phyloP scores from a whole-genome alignment of 768 basidiomycete genomes.

The Rhodotorula toruloides region DNA sequence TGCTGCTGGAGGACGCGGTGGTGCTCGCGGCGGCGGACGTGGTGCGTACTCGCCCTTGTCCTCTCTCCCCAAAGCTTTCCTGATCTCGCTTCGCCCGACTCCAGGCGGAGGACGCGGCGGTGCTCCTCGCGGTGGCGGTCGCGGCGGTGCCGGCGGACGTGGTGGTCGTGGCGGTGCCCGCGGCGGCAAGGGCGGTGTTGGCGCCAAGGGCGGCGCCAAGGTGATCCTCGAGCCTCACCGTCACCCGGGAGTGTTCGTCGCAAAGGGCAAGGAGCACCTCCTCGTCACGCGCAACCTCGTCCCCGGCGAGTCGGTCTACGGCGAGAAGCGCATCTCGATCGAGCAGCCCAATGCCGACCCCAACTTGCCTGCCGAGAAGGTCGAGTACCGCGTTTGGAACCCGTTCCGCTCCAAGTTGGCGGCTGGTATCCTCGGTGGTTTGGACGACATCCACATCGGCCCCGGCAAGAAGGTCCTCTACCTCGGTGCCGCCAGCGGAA shows the following conservation, averaged over 20 bases:
- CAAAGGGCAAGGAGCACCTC: conserved; percentile 88
- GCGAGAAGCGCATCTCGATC: conserved; percentile 92
- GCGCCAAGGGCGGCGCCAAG: conserved; percentile 77
- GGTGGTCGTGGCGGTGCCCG: conserved; percentile 50
- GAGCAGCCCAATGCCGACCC: conserved; percentile 53
- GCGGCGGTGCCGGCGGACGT: conserved; percentile 42
- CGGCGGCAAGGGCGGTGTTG: conserved; percentile 60
- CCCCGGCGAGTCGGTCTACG: conserved; percentile 95
- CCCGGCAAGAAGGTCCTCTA: conserved; percentile 96
- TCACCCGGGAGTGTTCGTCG: conserved; percentile 91
- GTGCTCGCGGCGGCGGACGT: conserved; percentile 41
- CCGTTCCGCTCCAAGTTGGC: conserved; percentile 96
- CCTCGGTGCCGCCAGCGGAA: conserved; percentile 95
- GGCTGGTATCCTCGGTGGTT: conserved; percentile 89
- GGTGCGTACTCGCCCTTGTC: background rate
- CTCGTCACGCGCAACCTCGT: conserved; percentile 97
- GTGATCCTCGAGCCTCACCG: conserved; percentile 92
- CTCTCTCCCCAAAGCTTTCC: background rate
- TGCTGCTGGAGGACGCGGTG: conserved; percentile 40
- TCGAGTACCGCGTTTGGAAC: conserved; percentile 99
- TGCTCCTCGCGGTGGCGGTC: background rate
- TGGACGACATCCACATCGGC: conserved; percentile 85
- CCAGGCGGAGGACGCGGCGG: background rate
- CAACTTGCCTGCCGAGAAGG: conserved; percentile 59
- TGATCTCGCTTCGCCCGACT: background rate